These are phyloP conservation scores for Pyricularia sp. DNA, from an alignment of 2,329 filamentous ascomycete genomes.

Conservation along the genomic window DNA sequence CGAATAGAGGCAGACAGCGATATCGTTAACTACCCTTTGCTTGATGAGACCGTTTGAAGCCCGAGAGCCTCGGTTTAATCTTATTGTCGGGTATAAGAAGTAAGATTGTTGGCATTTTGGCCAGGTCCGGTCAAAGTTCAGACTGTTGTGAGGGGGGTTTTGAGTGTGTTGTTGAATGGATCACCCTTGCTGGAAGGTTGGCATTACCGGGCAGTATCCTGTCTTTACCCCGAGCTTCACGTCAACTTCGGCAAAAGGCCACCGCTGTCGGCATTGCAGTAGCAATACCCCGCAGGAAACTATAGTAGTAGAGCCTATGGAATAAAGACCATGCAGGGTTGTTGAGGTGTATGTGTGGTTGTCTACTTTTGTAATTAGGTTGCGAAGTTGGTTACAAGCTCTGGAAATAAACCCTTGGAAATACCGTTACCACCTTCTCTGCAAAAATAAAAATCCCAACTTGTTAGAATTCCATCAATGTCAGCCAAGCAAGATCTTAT, in stretches of 20 bases:
- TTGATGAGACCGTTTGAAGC: background rate
- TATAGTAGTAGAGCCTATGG: too few relatives aligned
- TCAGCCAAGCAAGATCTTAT: too few relatives aligned
- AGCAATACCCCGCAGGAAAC: background rate
- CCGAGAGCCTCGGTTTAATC: background rate
- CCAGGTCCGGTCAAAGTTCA: background rate
- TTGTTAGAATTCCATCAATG: too few relatives aligned
- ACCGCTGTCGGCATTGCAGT: background rate
- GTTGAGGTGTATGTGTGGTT: background rate
- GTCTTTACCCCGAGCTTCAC: background rate
- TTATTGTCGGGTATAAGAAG: background rate
- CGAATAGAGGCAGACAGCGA: background rate
- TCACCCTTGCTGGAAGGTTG: background rate
- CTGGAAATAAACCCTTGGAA: too few relatives aligned
- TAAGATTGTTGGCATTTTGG: background rate
- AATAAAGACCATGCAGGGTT: background rate
- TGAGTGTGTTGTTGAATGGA: background rate
- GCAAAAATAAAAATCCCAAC: too few relatives aligned
- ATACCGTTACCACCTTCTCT: too few relatives aligned
- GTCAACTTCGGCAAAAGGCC: background rate
- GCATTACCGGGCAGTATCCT: background rate
- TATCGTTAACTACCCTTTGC: background rate
- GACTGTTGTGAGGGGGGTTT: background rate
- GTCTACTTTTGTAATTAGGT: too few relatives aligned
- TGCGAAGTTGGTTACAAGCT: too few relatives aligned